phyloP scores from a whole-genome alignment of 495 filamentous ascomycete species.

The Haplographium delicatum region DNA sequence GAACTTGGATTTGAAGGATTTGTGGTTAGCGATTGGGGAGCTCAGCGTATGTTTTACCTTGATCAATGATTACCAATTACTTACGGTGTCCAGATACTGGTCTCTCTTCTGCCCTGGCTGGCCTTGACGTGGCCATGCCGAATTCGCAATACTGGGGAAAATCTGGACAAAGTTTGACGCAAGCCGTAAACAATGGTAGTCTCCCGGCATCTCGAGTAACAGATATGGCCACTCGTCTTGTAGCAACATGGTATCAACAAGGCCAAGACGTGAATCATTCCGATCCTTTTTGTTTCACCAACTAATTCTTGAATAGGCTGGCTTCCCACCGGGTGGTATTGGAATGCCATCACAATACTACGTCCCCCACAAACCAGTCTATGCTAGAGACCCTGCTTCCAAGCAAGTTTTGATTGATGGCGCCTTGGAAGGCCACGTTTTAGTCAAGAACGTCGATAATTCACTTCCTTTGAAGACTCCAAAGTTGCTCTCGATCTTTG shows the following conservation, averaged over 20 bases:
- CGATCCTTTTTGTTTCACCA: constrained; percentile 69
- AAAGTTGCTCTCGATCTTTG: constrained; percentile 43
- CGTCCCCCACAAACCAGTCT: constrained; percentile 45
- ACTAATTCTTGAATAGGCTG: constrained; percentile 59
- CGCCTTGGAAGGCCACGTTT: constrained; percentile 51
- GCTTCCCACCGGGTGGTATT: constrained; percentile 35
- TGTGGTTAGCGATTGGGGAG: constrained; percentile 63
- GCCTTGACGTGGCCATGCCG: constrained; percentile 91
- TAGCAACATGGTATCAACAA: constrained; percentile 53
- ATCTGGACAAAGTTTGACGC: constrained; percentile 31
- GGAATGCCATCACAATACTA: constrained; percentile 48
- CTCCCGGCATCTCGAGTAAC: constrained; percentile 33
- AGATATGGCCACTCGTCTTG: constrained; percentile 35
- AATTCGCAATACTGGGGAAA: constrained; percentile 58
- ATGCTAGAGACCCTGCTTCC: constrained; percentile 38
- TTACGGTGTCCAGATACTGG: constrained; percentile 50
- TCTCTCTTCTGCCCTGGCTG: constrained; percentile 68
- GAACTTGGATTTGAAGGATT: constrained; percentile 67
- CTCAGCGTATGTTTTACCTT: constrained; percentile 40
- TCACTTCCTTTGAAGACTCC: constrained; percentile 50
- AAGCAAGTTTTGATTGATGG: constrained; percentile 38
- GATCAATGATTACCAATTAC: too few relatives aligned
- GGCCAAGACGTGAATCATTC: constrained; percentile 24
- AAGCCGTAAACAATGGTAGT: constrained; percentile 43
- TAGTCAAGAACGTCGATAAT: constrained; percentile 55